Evolutionary conservation across 2,329 filamentous ascomycete species (phyloP).

Genomic region (Zymoseptoria pseudotritici): DNA sequence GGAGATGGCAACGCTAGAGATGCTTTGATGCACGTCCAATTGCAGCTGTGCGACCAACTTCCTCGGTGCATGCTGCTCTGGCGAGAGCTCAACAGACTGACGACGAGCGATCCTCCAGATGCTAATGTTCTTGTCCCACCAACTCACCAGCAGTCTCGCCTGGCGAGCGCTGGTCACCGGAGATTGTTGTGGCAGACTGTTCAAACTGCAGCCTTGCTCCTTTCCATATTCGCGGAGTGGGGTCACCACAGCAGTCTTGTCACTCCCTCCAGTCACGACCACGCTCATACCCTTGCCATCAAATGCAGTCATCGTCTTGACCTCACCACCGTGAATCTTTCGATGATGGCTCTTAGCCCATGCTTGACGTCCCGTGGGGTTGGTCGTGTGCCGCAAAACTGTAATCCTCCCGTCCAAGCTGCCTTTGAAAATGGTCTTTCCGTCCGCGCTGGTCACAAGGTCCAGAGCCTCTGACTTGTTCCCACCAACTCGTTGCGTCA

Average conservation of each 20-base stretch:
- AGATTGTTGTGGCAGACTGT: constrained; percentile 74
- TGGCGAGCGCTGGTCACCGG: constrained; percentile 65
- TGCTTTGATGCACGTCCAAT: constrained; percentile 54
- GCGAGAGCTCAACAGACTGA: constrained; percentile 20
- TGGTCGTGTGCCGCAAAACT: constrained; percentile 61
- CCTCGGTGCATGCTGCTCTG: constrained; percentile 17
- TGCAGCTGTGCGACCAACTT: constrained; percentile 31
- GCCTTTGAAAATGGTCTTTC: constrained; percentile 74
- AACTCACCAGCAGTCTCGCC: constrained; percentile 72
- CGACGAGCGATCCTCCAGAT: constrained; percentile 61
- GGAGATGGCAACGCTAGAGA: constrained; percentile 64
- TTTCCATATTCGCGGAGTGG: constrained; percentile 69
- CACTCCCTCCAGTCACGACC: constrained; percentile 81
- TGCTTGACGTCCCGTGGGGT: constrained; percentile 43
- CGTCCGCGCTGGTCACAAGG: constrained; percentile 73
- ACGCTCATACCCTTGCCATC: constrained; percentile 74
- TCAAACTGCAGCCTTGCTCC: constrained; percentile 74
- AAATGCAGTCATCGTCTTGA: constrained; percentile 87
- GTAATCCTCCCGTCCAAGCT: constrained; percentile 87
- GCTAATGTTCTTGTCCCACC: constrained; percentile 83
- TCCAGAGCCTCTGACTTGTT: constrained; percentile 89
- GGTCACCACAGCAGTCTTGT: constrained; percentile 73
- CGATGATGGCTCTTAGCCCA: constrained; percentile 86
- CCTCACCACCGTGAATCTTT: constrained; percentile 85
- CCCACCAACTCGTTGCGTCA: constrained; percentile 74